Conservation (phyloP, 352 stramenopile species). For the Pythium oligandrum region DNA sequence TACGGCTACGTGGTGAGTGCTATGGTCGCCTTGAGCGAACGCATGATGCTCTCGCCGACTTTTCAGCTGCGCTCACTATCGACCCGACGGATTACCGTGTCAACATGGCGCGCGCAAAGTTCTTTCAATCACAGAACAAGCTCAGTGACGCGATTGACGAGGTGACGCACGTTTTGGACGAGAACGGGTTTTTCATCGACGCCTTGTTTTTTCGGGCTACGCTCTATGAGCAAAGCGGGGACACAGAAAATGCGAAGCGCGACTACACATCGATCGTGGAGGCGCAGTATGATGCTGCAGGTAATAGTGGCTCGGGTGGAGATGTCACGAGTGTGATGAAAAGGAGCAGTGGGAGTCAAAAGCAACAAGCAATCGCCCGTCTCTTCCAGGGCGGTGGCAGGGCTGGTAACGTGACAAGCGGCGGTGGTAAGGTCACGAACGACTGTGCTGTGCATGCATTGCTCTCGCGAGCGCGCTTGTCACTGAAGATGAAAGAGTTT, state of each 20-base stretch:
- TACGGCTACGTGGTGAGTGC: constrained; percentile 44
- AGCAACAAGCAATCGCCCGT: no score
- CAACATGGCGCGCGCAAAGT: constrained; percentile 44
- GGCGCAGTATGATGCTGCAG: constrained; percentile 43
- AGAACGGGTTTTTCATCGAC: constrained; percentile 74
- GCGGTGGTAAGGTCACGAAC: constrained; percentile 42
- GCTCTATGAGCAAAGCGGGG: constrained; percentile 40
- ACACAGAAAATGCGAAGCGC: constrained; percentile 29
- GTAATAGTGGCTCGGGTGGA: background rate
- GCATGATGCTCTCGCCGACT: constrained; percentile 52
- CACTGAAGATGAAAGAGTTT: constrained; percentile 38
- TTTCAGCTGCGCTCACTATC: constrained; percentile 32
- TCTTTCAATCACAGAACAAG: constrained; percentile 43
- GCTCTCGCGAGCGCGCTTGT: constrained; percentile 48
- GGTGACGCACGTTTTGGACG: constrained; percentile 43
- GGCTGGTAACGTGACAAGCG: background rate
- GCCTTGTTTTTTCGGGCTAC: constrained; percentile 55
- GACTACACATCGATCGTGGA: constrained; percentile 76
- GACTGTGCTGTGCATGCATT: constrained; percentile 47
- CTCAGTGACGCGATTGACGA: constrained; percentile 39
- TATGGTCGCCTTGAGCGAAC: constrained; percentile 39
- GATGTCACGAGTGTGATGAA: no score
- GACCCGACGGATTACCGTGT: constrained; percentile 60
- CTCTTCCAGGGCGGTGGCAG: background rate
- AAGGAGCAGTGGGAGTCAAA: no score